A percentile compares a stretch with the other conserved stretches of the same genome.
These are phyloP conservation scores for Lactarius hengduanensis DNA, from an alignment of 768 basidiomycete species.

Conservation along the genomic window DNA sequence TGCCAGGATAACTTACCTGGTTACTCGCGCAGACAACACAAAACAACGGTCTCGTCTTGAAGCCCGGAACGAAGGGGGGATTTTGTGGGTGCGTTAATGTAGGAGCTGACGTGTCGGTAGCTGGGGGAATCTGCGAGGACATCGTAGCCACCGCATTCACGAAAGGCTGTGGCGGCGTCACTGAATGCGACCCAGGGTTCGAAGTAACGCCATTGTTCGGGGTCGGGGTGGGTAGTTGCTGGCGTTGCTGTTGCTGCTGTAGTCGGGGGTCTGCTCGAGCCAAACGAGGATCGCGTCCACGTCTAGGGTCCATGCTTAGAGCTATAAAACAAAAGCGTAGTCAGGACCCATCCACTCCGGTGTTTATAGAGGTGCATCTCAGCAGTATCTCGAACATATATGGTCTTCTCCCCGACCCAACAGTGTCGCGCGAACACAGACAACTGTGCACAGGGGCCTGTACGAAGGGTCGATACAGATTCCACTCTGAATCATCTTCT, in stretches of 20 bases:
- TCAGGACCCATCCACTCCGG: slow-evolving; percentile 25
- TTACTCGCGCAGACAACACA: slow-evolving; percentile 99
- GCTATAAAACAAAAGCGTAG: slow-evolving; percentile 22
- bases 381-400: slow-evolving; percentile 93
- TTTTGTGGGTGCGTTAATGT: background rate
- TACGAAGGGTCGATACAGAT: slow-evolving; percentile 66
- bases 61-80: slow-evolving; percentile 31
- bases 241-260: slow-evolving; percentile 31
- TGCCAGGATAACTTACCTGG: slow-evolving; percentile 59
- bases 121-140: slow-evolving; percentile 19
- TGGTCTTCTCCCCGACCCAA: slow-evolving; percentile 74
- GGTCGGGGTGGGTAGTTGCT: slow-evolving; percentile 1
- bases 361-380: slow-evolving; percentile 40
- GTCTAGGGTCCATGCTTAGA: slow-evolving; percentile 70
- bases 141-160: slow-evolving; percentile 25
- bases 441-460: slow-evolving; percentile 20
- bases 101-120: slow-evolving; percentile 17
- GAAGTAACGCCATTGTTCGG: slow-evolving; percentile 20
- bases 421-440: slow-evolving; percentile 28
- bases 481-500: slow-evolving; percentile 93
- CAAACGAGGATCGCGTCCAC: slow-evolving; percentile 78
- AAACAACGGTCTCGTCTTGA: slow-evolving; percentile 78
- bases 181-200: slow-evolving; percentile 21
- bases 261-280: slow-evolving; percentile 67
- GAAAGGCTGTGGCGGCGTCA: slow-evolving; percentile 30